A percentile compares a stretch with the other conserved stretches of the same genome.
Conservation (phyloP, 2,329 filamentous ascomycete species). For the Cladosporium phlei region DNA sequence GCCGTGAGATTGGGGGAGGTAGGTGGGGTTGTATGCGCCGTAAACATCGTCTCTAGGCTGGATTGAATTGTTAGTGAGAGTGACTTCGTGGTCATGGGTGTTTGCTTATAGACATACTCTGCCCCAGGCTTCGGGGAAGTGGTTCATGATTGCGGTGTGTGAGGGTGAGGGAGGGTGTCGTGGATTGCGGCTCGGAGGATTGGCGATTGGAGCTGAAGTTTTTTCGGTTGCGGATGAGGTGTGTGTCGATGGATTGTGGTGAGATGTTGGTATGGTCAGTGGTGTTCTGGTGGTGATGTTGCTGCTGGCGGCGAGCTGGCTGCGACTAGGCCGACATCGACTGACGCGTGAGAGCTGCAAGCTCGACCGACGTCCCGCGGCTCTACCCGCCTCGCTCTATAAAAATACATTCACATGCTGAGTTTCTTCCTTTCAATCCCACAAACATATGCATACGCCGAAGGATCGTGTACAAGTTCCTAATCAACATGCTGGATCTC, state of each 20-base stretch:
- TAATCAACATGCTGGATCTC: too few relatives aligned
- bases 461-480: too few relatives aligned
- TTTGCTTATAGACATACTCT: constrained; percentile 48
- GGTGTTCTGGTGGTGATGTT: not conserved
- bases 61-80: constrained; percentile 34
- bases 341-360: constrained; percentile 10
- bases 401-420: constrained; percentile 1
- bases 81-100: constrained; percentile 20
- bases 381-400: not conserved
- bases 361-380: not conserved
- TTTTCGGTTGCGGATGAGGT: too few relatives aligned
- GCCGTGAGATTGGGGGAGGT: constrained; percentile 62
- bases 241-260: not conserved
- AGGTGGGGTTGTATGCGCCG: constrained; percentile 83
- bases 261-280: not conserved
- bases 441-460: too few relatives aligned
- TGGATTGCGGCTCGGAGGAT: not conserved
- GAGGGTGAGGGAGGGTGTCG: not conserved
- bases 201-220: not conserved
- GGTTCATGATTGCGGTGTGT: constrained; percentile 52
- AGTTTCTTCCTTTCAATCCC: not conserved
- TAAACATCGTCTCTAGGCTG: constrained; percentile 97
- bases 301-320: not conserved
- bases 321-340: constrained; percentile 2
- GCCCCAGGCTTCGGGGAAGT: constrained; percentile 62